Evolutionary conservation across 192 early-diverging fungal species (phyloP).

Genomic region (Backusella macrospora): DNA sequence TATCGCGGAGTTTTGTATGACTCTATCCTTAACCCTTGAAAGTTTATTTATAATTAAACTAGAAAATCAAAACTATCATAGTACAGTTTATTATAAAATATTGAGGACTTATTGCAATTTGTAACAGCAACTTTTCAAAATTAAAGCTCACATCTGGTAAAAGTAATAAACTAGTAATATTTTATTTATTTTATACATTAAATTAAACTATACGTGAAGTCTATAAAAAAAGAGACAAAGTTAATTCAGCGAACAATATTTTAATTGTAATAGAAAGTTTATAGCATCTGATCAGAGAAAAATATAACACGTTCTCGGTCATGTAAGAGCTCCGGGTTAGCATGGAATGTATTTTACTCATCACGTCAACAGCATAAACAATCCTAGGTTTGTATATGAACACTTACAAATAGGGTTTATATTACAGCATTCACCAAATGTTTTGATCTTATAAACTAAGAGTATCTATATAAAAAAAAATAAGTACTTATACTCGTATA

Average conservation of each 20-base stretch:
- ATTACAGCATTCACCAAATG: neutral
- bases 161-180: too few relatives aligned
- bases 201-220: neutral
- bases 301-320: constrained; percentile 11
- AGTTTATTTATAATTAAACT: too few relatives aligned
- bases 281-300: constrained; percentile 15
- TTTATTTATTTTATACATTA: neutral
- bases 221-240: constrained; percentile 5
- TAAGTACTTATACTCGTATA: neutral
- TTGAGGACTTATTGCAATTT: too few relatives aligned
- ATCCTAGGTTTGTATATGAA: neutral
- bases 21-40: too few relatives aligned
- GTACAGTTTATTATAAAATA: too few relatives aligned
- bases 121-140: too few relatives aligned
- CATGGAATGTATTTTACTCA: constrained; percentile 12
- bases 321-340: constrained; percentile 10
- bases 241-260: neutral
- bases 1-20: too few relatives aligned
- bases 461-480: constrained; percentile 2
- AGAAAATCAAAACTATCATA: too few relatives aligned
- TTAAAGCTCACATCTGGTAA: too few relatives aligned
- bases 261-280: constrained; percentile 3
- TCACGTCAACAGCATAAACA: constrained; percentile 3
- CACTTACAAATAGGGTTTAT: neutral
- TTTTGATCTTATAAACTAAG: neutral